Base-by-base conservation (phyloP, 1,284 basidiomycete species). In the Tremellales sp. region DNA sequence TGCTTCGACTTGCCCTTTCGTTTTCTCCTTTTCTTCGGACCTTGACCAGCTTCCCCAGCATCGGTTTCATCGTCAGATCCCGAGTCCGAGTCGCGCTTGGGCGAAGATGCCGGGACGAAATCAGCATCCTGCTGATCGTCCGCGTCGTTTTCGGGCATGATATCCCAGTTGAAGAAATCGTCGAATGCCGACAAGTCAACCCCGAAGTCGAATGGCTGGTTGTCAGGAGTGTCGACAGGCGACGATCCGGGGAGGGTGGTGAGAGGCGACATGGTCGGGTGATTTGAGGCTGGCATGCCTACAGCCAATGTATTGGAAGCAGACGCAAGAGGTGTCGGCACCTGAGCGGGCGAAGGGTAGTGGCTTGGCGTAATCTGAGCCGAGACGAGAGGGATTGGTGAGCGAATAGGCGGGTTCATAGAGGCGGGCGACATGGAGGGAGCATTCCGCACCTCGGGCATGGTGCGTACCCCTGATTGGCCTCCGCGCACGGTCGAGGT, bases 41-140 rank as follows among this genome's bases (percentile, higher is more conserved):
- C 37, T 45, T 46, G 26, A 11, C 33, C 41, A 6, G 44, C 50
- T 29, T 59, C 61, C 15, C 55, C 46, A 35, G 52, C 47, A n/a
- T 41, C 45, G 11, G 43, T 46, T 12, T 62, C 61, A n/a, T 36
- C 33, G 5, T 36, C 33, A 2, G 54, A 57, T 23, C 57, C 56
- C 7, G 49, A 43, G 2, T 56, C 54, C 12, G 48, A 50, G 10
- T 50, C 52, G 23, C 27, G 35, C 29, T 54, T 51, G 12, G 65
- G 65, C 3, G 61, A 62, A 4, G 59, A 53, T 7, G 63, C 54
- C 10, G 65, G 65, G 13, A 64, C 23, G 45, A 68, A 61, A 12
- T 68, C 65, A 3, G 56, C 65, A 43, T 64, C 52, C 23, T 40
- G 21, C 19, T 40, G 39, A 29, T 58, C 67, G 21, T 62, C 65